These are phyloP conservation scores for Colletotrichum sp. DNA, from an alignment of 2,329 filamentous ascomycete genomes.

Conservation along the genomic window DNA sequence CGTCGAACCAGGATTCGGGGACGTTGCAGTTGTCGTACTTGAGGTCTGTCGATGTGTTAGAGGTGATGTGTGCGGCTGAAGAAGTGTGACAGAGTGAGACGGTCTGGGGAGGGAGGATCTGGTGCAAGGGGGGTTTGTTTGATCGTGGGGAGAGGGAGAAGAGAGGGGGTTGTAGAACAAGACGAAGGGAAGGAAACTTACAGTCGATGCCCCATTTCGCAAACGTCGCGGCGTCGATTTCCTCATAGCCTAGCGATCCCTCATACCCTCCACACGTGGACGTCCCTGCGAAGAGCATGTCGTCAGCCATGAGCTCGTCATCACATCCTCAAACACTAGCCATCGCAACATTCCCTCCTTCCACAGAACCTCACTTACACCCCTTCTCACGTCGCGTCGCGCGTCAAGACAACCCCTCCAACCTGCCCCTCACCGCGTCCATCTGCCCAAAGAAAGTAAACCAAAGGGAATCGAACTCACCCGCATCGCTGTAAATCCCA, in stretches of 20 bases:
- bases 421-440: background rate
- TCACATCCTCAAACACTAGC: background rate
- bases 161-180: background rate
- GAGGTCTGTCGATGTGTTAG: conserved; percentile 40
- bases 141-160: background rate
- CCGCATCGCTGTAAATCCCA: conserved; percentile 67
- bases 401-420: background rate
- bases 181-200: conserved; percentile 27
- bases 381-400: background rate
- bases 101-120: background rate
- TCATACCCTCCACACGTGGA: conserved; percentile 62
- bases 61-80: background rate
- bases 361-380: background rate
- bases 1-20: conserved; percentile 40
- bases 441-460: too few relatives aligned
- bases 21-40: conserved; percentile 64
- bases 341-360: background rate
- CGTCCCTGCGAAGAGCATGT: conserved; percentile 18
- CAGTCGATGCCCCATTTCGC: conserved; percentile 65
- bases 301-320: background rate
- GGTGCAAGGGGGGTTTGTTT: background rate
- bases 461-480: conserved; percentile 27
- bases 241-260: conserved; percentile 61
- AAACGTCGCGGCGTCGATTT: conserved; percentile 62
- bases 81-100: background rate